Conservation (phyloP, 371 early-diverging fungal genomes). For the Lichtheimia corymbifera region DNA sequence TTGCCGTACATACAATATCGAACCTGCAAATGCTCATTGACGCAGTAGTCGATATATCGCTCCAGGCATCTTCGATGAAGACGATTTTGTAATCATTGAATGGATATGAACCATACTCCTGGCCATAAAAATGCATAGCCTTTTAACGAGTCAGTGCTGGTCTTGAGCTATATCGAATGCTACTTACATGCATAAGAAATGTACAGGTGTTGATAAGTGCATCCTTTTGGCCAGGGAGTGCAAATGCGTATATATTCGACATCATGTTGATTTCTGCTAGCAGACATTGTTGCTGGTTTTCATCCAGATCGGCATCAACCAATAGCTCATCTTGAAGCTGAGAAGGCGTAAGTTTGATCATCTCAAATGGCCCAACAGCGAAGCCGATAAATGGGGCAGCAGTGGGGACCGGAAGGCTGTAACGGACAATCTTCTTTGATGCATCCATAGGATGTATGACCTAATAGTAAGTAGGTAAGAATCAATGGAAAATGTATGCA, state of each 20-base stretch:
- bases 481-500: no score
- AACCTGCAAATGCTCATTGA: conserved; percentile 68
- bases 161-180: background rate
- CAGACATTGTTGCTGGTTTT: conserved; percentile 47
- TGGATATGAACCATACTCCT: conserved; percentile 88
- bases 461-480: conserved; percentile 1
- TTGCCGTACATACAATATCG: background rate
- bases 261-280: conserved; percentile 52
- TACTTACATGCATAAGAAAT: conserved; percentile 66
- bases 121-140: conserved; percentile 83
- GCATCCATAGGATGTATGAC: conserved; percentile 64
- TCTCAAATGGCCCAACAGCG: conserved; percentile 73
- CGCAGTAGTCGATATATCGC: conserved; percentile 68
- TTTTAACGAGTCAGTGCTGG: conserved; percentile 9
- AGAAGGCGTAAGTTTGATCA: conserved; percentile 46
- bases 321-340: conserved; percentile 48
- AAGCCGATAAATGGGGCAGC: conserved; percentile 76
- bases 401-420: conserved; percentile 62
- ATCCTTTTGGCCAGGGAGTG: conserved; percentile 55
- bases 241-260: conserved; percentile 74
- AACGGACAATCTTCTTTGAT: conserved; percentile 60
- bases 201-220: conserved; percentile 66
- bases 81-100: conserved; percentile 84
- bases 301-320: conserved; percentile 49
- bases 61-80: conserved; percentile 79